These are phyloP conservation scores for Colletotrichum cuscutae DNA, from an alignment of 2,329 filamentous ascomycete species.

Conservation along the genomic window DNA sequence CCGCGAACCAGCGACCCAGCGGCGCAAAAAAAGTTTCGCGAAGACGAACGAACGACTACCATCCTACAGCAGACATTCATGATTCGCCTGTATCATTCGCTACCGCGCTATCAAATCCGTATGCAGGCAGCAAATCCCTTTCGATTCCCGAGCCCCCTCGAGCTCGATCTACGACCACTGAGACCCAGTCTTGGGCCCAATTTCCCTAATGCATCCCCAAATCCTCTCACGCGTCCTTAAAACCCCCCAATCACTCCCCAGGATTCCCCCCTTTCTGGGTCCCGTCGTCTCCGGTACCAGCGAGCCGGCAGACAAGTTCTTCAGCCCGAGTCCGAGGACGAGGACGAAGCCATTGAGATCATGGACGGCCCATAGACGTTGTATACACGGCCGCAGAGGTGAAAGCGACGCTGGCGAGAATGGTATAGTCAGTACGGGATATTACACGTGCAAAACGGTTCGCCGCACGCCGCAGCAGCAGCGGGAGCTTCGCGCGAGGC, in stretches of 20 bases:
- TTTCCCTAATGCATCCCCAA: constrained; percentile 4
- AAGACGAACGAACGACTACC: background rate
- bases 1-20: background rate
- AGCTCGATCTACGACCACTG: background rate
- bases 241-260: constrained; percentile 13
- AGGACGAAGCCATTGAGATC: background rate
- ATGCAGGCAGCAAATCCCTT: background rate
- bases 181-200: background rate
- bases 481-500: background rate
- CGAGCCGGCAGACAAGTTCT: background rate
- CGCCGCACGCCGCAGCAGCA: background rate
- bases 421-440: background rate
- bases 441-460: background rate
- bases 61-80: background rate
- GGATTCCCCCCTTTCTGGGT: constrained; percentile 1
- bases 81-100: background rate
- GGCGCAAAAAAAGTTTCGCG: background rate
- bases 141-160: background rate
- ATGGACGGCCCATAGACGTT: background rate
- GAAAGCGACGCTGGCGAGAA: background rate
- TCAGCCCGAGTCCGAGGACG: background rate
- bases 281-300: constrained; percentile 1
- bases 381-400: background rate
- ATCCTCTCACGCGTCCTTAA: constrained; percentile 1
- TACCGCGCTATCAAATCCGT: background rate